Conservation (phyloP, 352 stramenopile genomes). For the Pythium brachiatum region DNA sequence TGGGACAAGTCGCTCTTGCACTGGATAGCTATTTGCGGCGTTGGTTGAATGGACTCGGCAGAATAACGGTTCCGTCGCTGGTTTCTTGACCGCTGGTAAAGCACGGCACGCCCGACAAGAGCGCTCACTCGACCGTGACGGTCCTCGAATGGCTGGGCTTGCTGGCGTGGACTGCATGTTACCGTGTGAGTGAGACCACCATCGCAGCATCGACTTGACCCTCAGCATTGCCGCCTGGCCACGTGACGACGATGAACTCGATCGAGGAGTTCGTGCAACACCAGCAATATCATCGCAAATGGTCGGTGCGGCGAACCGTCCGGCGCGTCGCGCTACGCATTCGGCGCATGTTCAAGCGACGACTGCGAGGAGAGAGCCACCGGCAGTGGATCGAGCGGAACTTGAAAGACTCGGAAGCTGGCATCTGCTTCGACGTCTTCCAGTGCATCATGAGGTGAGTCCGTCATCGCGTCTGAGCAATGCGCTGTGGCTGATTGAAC, state of each 20-base stretch:
- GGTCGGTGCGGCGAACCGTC: slow-evolving; percentile 5
- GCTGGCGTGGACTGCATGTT: background rate
- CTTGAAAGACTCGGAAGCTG: slow-evolving; percentile 61
- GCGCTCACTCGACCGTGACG: background rate
- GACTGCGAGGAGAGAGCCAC: slow-evolving; percentile 60
- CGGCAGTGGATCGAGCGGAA: slow-evolving; percentile 75
- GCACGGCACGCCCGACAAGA: background rate
- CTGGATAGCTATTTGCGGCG: no score
- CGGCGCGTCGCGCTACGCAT: slow-evolving; percentile 16
- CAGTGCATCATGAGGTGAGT: slow-evolving; percentile 50
- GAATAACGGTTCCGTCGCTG: background rate
- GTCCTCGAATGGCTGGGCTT: background rate
- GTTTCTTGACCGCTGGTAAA: background rate
- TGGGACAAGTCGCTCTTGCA: no score
- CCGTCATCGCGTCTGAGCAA: background rate
- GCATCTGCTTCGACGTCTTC: slow-evolving; percentile 49
- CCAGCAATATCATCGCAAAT: slow-evolving; percentile 9
- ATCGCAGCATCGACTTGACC: background rate
- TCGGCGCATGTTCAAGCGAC: slow-evolving; percentile 46
- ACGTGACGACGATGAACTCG: slow-evolving; percentile 13
- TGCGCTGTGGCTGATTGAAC: background rate
- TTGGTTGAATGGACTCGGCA: background rate
- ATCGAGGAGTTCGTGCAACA: slow-evolving; percentile 26
- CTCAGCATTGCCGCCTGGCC: background rate
- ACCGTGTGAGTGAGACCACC: background rate